A percentile compares a stretch with the other conserved stretches of the same genome.
These are phyloP conservation scores for Ustilago nuda DNA, from an alignment of 1,284 basidiomycete genomes.

Conservation along the genomic window DNA sequence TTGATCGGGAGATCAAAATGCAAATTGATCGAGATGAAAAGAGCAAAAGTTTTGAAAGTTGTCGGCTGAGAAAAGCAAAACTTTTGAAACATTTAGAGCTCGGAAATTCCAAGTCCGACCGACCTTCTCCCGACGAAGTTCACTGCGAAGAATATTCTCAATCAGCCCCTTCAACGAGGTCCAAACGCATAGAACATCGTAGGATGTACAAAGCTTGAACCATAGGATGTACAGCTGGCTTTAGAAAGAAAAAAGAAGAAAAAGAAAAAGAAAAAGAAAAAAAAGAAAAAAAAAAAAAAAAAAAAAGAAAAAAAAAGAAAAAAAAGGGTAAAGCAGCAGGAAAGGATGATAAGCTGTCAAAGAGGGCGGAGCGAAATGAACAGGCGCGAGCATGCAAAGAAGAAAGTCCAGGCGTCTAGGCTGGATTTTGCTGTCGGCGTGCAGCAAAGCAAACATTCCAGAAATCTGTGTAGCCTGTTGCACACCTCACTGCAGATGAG, in stretches of 20 bases:
- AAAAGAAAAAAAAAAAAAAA: not conserved
- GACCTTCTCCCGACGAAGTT: not conserved
- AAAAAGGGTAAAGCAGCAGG: not conserved
- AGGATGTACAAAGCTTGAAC: too few species aligned
- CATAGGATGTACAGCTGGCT: not conserved
- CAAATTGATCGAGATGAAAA: not conserved
- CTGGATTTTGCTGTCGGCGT: not conserved
- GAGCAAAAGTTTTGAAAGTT: not conserved
- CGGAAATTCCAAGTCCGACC: slow-evolving; percentile 18
- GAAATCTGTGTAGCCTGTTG: not conserved
- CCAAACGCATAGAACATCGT: too few species aligned
- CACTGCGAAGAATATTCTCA: slow-evolving; percentile 3
- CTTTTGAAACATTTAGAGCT: slow-evolving; percentile 17
- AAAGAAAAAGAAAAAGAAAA: not conserved
- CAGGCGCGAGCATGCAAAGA: not conserved
- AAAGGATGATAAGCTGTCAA: not conserved
- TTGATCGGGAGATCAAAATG: slow-evolving; percentile 3
- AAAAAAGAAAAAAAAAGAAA: not conserved
- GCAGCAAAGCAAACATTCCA: slow-evolving; percentile 13
- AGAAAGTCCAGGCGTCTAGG: not conserved
- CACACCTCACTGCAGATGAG: too few species aligned
- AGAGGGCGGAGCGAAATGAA: slow-evolving; percentile 4
- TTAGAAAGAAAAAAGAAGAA: not conserved
- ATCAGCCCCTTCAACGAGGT: not conserved
- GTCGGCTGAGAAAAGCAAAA: not conserved